A percentile compares a stretch with the other conserved stretches of the same genome.
phyloP scores from a whole-genome alignment of 331 rosid genomes.

The Saraca asoca region DNA sequence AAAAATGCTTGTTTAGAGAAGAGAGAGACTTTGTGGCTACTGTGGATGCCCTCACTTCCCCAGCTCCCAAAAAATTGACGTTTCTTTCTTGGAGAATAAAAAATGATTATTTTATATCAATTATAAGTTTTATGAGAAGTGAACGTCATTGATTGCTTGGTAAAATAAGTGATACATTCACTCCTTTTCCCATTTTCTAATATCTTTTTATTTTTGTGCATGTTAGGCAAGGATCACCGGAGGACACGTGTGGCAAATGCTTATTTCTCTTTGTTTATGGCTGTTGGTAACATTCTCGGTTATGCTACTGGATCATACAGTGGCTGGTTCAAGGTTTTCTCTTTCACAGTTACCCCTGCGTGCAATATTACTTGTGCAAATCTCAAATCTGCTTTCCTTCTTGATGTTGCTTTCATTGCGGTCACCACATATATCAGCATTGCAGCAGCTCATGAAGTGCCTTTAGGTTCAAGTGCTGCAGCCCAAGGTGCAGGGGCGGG shows the following conservation, averaged over 20 bases:
- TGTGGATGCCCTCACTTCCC: background rate
- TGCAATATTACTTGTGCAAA: conserved; percentile 78
- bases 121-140: conserved; percentile 22
- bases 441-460: conserved; percentile 64
- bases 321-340: conserved; percentile 75
- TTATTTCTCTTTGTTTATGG: conserved; percentile 85
- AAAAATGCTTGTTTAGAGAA: conserved; percentile 12
- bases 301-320: conserved; percentile 79
- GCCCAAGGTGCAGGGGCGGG: conserved; percentile 53
- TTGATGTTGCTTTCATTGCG: conserved; percentile 61
- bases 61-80: background rate
- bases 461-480: conserved; percentile 45
- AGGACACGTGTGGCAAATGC: conserved; percentile 91
- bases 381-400: conserved; percentile 83
- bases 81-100: background rate
- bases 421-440: conserved; percentile 63
- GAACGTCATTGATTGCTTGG: conserved; percentile 11
- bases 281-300: conserved; percentile 90
- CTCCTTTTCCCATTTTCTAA: conserved; percentile 17
- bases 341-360: conserved; percentile 64
- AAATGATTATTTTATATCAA: conserved; percentile 5
- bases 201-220: conserved; percentile 35
- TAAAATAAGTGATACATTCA: conserved; percentile 32
- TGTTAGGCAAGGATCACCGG: conserved; percentile 77
- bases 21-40: background rate